Base-by-base conservation (phyloP, 2,329 filamentous ascomycete genomes). In the Coniochaeta pulveracea region DNA sequence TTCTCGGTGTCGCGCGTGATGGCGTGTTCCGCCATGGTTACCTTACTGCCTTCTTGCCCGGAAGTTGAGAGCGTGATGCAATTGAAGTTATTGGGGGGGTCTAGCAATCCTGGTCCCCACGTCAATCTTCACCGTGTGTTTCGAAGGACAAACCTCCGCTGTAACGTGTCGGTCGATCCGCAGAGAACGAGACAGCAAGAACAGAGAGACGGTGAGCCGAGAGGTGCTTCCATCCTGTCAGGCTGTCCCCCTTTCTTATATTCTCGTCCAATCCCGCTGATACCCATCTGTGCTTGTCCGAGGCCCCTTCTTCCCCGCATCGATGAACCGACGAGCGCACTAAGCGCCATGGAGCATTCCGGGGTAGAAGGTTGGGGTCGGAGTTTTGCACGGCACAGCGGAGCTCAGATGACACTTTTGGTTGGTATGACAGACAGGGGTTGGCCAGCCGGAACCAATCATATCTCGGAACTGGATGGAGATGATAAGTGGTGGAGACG, bases 1-100 rank as follows among this genome's bases (percentile, higher is more conserved):
- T 34, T 34, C 33, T 34, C 33, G 8, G 23, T 26, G 16, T 34
- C 33, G 10, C 16, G n/a, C 14, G 27, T 11, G 12, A 5, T 19
- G 2, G 17, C 4, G 14, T 23, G 29, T 4, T 33, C 31, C 12
- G 31, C 31, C 31, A 33, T 33, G 46, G 10, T 14, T 31, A 4
- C 4, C 10, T 7, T n/a, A 14, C 6, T 10, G n/a, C n/a, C n/a
- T n/a, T n/a, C n/a, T n/a, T n/a, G n/a, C n/a, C n/a, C n/a, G n/a
- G n/a, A n/a, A n/a, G n/a, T 19, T 30, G 11, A 3, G 8, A 10
- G 17, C 4, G 21, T 23, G n/a, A 19, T 6, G 19, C 27, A 16
- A 21, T n/a, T 3, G 10, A 4, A 21, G 16, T 12, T 30, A n/a
- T n/a, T 10, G 15, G 12, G 27, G 4, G 11, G 27, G 27, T 19